Evolutionary conservation across 225 moss, liverwort and hornwort species (phyloP), one percentile per base, ranked within the genome.

Genomic region (Polytrichum formosum): DNA sequence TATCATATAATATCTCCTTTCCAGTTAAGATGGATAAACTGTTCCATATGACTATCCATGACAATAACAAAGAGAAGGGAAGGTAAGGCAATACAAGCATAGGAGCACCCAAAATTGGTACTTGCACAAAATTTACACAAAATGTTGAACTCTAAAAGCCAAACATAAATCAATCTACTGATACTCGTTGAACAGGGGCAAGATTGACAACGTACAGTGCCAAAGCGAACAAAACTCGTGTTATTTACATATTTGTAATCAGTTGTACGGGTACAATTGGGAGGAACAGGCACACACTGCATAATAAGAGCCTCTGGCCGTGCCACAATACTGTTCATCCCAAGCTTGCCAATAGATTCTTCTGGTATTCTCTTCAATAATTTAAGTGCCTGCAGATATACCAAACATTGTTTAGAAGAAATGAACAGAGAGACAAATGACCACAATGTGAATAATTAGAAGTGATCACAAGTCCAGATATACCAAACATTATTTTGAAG

Each of bases 201-300:
- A 59, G 70, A 61, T 65, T 56, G 60, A 9, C 13, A 17, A 68
- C 78, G 59, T 77, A 80, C 80, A 69, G 30, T 77, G 63, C 76
- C 77, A 78, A 83, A 80, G 63, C 83, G 84, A 64, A 91, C 69
- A 82, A 89, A 67, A 71, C 80, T 72, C 22, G 70, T 46, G 71
- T 92, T 84, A 79, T 80, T 79, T 55, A 89, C 90, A 62, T 91
- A 80, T 88, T 89, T 79, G 83, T 85, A 84, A 82, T 92, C 79
- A 74, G 73, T 35, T 74, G 83, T 80, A 19, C 96, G 91, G 46
- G 90, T 92, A 73, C 96, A 97, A 66, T 92, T 97, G 6, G 96
- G 96, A 7, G 96, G 80, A 53, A 97, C 73, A 33, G 88, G 89
- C 61, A 85, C 80, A 56, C 70, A 26, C 22, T 79, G 68, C 69